phyloP scores from a whole-genome alignment of 1,284 basidiomycete genomes.

The Moesziomyces sp. region DNA sequence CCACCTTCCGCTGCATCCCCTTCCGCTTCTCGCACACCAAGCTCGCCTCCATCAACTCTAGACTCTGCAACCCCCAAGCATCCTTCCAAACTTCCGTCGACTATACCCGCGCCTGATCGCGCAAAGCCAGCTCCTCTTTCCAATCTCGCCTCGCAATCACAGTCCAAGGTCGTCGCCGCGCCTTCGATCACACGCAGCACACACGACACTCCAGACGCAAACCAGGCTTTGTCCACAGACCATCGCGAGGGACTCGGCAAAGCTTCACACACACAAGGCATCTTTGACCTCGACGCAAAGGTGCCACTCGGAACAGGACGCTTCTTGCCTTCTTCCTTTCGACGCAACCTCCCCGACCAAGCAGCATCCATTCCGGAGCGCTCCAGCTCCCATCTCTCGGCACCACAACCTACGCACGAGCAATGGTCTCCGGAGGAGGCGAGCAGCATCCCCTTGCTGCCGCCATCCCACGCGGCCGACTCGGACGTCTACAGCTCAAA shows the following conservation, averaged over 20 bases:
- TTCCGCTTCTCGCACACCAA: neutral
- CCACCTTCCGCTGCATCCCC: no score
- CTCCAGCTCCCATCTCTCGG: constrained; percentile 26
- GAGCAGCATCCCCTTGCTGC: constrained; percentile 34
- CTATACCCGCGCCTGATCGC: neutral
- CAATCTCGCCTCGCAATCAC: neutral
- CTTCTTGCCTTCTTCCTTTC: constrained; percentile 37
- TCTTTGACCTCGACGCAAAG: constrained; percentile 50
- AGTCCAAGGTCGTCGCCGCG: neutral
- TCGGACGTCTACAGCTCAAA: neutral
- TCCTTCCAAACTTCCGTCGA: neutral
- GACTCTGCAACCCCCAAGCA: neutral
- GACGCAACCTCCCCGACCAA: constrained; percentile 8
- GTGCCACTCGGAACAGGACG: constrained; percentile 15
- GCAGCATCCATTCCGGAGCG: constrained; percentile 32
- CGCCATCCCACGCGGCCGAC: neutral
- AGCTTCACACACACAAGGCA: constrained; percentile 12
- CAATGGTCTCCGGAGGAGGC: constrained; percentile 26
- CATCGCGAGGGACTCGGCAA: constrained; percentile 11
- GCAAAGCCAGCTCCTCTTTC: neutral
- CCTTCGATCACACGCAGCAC: neutral
- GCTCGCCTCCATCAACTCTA: neutral
- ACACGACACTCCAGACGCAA: no score
- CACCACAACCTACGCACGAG: neutral
- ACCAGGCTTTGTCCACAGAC: no score